Evolutionary conservation across 169 alveolate genomes (phyloP).

Genomic region (Eimeria maxima): DNA sequence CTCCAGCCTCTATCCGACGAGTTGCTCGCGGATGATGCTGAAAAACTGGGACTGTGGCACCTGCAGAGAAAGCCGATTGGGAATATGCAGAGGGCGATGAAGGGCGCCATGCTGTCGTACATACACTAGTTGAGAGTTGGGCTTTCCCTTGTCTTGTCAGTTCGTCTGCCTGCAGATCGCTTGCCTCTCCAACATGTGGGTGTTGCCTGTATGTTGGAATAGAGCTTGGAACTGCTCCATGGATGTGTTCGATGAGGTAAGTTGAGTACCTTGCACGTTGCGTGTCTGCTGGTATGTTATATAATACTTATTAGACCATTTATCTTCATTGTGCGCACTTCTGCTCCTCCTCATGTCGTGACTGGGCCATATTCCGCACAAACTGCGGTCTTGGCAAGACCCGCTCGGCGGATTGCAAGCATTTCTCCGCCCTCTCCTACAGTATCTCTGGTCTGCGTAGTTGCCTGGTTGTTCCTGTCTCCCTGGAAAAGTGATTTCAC

Average conservation of each 20-base stretch:
- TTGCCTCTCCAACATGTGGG: background rate
- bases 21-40: no score
- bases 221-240: background rate
- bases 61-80: no score
- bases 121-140: conserved; percentile 1
- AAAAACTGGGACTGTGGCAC: no score
- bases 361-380: background rate
- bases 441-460: background rate
- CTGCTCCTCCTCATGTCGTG: background rate
- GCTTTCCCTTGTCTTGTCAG: background rate
- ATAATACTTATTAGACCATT: background rate
- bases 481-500: background rate
- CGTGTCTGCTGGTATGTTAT: background rate
- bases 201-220: background rate
- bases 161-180: background rate
- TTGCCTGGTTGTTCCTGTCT: background rate
- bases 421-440: background rate
- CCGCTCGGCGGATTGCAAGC: background rate
- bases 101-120: no score
- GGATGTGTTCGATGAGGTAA: background rate
- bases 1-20: no score
- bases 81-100: no score
- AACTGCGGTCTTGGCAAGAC: background rate
- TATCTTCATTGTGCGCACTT: background rate
- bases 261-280: background rate